Base-by-base conservation (phyloP, 2,329 filamentous ascomycete genomes). In the Nannizzia gypsea region DNA sequence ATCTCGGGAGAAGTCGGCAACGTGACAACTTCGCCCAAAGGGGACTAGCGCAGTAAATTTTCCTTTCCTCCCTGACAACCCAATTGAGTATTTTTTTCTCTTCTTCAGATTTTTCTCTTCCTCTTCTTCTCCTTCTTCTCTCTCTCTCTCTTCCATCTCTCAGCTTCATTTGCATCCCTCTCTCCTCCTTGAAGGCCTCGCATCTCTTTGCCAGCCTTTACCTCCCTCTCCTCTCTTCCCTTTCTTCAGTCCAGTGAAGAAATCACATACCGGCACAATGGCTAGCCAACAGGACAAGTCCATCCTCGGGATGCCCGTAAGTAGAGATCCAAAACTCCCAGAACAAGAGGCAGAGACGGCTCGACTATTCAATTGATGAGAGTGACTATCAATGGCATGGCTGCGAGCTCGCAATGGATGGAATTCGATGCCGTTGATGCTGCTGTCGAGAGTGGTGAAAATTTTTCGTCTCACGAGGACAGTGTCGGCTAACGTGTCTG, bases 281-380 rank as follows among this genome's bases (percentile, higher is more conserved):
- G 69, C 73, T 64, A 76, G 77, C 66, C 78, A 81, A 72, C 67
- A 65, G 63, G 77, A 81, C 26, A 81, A 82, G 78, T 74, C 76
- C 71, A 72, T 81, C 68, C 71, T 82, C 71, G 81, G 80, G 69
- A 74, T 77, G 72, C 75, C 75, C 67, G 75, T 77, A 73, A 75
- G 75, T 75, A 59, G 59, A 56, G 8, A 34, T 34, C 31, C 9
- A 34, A 34, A 8, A 8, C 62, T 40, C 57, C 15, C 15, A 56
- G 36, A 3, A 17, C 36, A 6, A 4, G 48, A 52, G 31, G 24
- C 22, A 31, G 22, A 52, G 22, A n/a, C 48, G 15, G 48, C 48
- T 52, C 22, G 48, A 52, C 22, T 3, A 11, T 31, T 31, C 48
- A 52, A 52, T 52, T 52, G 48, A 26, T 20, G 22, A 13, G 22